Evolutionary conservation across 169 alveolate species (phyloP).

Genomic region (Babesia ovis): DNA sequence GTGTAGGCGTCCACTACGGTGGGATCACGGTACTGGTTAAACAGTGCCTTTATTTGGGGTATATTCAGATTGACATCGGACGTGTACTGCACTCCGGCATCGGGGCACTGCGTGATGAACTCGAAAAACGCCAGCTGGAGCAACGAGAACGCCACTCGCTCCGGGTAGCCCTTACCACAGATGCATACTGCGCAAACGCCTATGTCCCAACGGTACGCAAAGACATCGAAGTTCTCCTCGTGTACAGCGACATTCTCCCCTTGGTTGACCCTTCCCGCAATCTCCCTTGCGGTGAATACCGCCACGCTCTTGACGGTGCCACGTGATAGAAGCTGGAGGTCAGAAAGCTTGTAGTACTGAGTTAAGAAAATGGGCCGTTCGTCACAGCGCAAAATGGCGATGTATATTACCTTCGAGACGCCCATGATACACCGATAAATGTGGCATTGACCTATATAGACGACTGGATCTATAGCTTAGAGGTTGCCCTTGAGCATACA

Average conservation of each 20-base stretch:
- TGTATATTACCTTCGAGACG: conserved; percentile 37
- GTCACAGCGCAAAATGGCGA: conserved; percentile 54
- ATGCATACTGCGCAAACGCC: conserved; percentile 60
- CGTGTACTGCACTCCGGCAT: conserved; percentile 35
- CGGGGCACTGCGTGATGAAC: conserved; percentile 36
- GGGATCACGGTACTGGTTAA: conserved; percentile 50
- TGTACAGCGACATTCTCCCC: conserved; percentile 46
- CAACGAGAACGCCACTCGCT: conserved; percentile 58
- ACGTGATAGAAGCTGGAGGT: conserved; percentile 42
- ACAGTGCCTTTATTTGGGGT: conserved; percentile 44
- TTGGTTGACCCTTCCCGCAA: conserved; percentile 32
- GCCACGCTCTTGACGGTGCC: conserved; percentile 52
- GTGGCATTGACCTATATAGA: neutral
- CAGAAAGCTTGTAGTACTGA: conserved; percentile 42
- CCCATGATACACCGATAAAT: conserved; percentile 13
- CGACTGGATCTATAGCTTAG: neutral
- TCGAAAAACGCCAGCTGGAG: conserved; percentile 53
- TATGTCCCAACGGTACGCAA: conserved; percentile 56
- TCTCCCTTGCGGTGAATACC: conserved; percentile 53
- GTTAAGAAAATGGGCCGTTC: conserved; percentile 48
- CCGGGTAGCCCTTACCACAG: conserved; percentile 49
- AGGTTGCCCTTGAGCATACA: too few species aligned
- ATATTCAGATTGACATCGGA: conserved; percentile 46
- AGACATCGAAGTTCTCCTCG: conserved; percentile 44
- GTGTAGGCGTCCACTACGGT: conserved; percentile 53